These are phyloP conservation scores for Claviceps sp. DNA, from an alignment of 2,329 filamentous ascomycete genomes.

Conservation along the genomic window DNA sequence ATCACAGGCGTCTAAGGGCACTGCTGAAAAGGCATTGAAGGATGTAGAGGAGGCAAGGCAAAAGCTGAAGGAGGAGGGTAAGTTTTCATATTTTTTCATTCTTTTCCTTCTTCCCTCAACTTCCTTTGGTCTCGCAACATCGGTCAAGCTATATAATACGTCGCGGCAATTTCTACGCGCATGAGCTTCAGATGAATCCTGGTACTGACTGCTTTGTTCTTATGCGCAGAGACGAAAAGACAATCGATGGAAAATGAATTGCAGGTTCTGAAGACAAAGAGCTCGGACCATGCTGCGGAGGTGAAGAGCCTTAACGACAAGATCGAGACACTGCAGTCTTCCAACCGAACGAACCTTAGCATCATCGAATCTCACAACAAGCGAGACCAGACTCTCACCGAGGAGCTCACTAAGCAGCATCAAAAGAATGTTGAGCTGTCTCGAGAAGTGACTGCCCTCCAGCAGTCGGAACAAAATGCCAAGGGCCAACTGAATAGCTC, in stretches of 20 bases:
- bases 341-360: constrained; percentile 80
- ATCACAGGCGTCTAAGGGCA: constrained; percentile 66
- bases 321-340: constrained; percentile 75
- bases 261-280: constrained; percentile 61
- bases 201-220: neutral
- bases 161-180: neutral
- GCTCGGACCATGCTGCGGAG: constrained; percentile 60
- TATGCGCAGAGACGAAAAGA: constrained; percentile 53
- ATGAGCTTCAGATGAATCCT: neutral
- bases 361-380: constrained; percentile 82
- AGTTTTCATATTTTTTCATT: constrained; percentile 9
- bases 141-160: neutral
- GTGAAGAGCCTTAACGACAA: constrained; percentile 67
- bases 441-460: constrained; percentile 67
- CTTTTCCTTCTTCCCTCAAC: constrained; percentile 1
- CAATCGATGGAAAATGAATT: constrained; percentile 72
- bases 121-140: neutral
- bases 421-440: constrained; percentile 74
- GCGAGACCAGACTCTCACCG: constrained; percentile 71
- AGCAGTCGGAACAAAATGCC: constrained; percentile 72
- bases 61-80: constrained; percentile 75
- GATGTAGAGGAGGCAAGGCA: constrained; percentile 71
- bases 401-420: constrained; percentile 79
- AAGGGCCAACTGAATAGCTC: constrained; percentile 68
- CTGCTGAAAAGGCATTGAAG: constrained; percentile 69